Percentiles rank a stretch among this genome's conserved stretches.
Evolutionary conservation across 805 yeast genomes (phyloP).

Genomic region (Lipomyces yamanashiensis): DNA sequence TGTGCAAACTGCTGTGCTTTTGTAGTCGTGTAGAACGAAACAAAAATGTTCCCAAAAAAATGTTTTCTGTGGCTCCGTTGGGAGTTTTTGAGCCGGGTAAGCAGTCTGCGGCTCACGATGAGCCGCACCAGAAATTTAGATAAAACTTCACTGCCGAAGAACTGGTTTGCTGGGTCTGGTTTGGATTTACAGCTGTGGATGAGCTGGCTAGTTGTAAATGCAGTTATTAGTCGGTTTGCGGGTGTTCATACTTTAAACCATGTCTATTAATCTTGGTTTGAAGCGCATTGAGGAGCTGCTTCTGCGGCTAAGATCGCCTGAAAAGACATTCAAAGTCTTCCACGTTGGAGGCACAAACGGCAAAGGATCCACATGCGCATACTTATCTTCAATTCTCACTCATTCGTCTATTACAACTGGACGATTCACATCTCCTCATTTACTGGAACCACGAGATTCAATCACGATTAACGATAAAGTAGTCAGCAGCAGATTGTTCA

Average conservation of each 20-base stretch:
- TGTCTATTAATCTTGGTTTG: constrained; percentile 61
- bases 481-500: constrained; percentile 55
- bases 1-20: background rate
- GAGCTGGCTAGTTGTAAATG: background rate
- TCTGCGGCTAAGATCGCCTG: constrained; percentile 57
- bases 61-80: constrained; percentile 3
- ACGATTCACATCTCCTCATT: constrained; percentile 87
- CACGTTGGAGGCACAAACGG: constrained; percentile 98
- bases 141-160: background rate
- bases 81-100: constrained; percentile 21
- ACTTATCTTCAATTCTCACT: constrained; percentile 67
- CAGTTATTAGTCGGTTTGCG: background rate
- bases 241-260: background rate
- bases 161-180: background rate
- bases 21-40: background rate
- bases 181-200: background rate
- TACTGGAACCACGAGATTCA: constrained; percentile 73
- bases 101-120: constrained; percentile 4
- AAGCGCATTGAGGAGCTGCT: constrained; percentile 55
- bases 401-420: constrained; percentile 61
- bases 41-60: constrained; percentile 2
- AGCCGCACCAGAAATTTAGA: background rate
- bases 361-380: constrained; percentile 90
- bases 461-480: constrained; percentile 68
- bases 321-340: constrained; percentile 62